Evolutionary conservation across 306 rosid genomes (phyloP).

Genomic region (Pueraria montana): DNA sequence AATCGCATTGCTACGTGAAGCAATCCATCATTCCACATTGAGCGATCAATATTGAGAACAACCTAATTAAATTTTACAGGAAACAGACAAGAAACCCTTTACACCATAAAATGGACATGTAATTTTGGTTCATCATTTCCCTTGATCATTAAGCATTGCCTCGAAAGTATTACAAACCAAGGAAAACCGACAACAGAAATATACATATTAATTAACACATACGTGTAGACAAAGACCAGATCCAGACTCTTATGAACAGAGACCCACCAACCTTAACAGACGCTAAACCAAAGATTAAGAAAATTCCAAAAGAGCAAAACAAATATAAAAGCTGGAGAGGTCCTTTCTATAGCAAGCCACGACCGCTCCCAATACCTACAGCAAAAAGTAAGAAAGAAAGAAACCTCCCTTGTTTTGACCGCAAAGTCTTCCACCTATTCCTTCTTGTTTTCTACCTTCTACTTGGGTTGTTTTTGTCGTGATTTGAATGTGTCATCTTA

Average conservation of each 20-base stretch:
- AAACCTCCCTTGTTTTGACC: background rate
- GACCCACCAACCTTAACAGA: conserved; percentile 32
- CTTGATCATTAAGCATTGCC: conserved; percentile 33
- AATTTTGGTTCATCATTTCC: background rate
- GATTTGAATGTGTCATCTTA: conserved; percentile 3
- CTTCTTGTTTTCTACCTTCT: too few species aligned
- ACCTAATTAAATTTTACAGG: background rate
- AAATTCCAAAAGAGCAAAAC: background rate
- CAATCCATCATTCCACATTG: background rate
- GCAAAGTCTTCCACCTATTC: conserved; percentile 32
- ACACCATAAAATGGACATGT: background rate
- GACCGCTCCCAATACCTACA: background rate
- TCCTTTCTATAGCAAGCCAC: background rate
- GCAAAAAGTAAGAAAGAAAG: too few species aligned
- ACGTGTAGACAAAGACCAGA: background rate
- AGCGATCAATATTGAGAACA: background rate
- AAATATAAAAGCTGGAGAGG: background rate
- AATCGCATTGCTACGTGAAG: conserved; percentile 4
- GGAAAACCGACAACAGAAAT: background rate
- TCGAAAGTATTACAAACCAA: conserved; percentile 9
- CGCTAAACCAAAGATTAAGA: too few species aligned
- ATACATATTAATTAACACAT: background rate
- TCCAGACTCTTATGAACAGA: background rate
- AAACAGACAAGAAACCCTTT: background rate
- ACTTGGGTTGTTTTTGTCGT: too few species aligned